Evolutionary conservation across 495 filamentous ascomycete genomes (phyloP), one percentile per base, ranked within the genome.

Genomic region (Cercophora sp.): DNA sequence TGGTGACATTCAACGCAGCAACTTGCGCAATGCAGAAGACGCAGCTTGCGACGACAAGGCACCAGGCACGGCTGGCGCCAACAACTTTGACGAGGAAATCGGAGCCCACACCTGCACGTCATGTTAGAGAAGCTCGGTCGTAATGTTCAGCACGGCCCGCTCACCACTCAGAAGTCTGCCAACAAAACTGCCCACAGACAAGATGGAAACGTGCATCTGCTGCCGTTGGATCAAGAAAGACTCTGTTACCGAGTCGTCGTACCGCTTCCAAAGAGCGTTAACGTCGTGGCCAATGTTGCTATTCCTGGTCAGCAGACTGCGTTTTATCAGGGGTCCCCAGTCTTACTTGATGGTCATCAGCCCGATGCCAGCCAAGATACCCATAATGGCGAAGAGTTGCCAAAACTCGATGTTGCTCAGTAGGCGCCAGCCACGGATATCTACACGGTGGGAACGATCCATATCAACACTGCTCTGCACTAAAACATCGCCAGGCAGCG

Each of bases 291-390:
- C 94, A 67, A 98, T 97, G 63, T 98, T 98, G 69, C 89, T 95
- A 54, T 13, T 34, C 0, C 15, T 2, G 82, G 80, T 54, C 42
- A 48, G 23, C 26, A 2, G 2, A 13, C 6, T 29, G 20, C 5
- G 1, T n/a, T 9, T 3, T 9, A 32, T n/a, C n/a, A n/a, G n/a
- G n/a, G n/a, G n/a, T n/a, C n/a, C n/a, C n/a, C n/a, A n/a, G n/a
- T n/a, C n/a, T n/a, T 73, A 95, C 90, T 98, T 98, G 66, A 98
- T 98, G 2, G 94, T 97, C 93, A 98, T 98, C 62, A 97, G 69
- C 9, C 93, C 93, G 63, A 96, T 87, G 35, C 93, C 93, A 16
- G 90, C 89, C 54, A 97, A 73, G 13, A 96, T 78, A 26, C 85
- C 92, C 79, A 97, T 86, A 31, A 94, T 81, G 44, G 79, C 59